A percentile compares a stretch with the other conserved stretches of the same genome.
phyloP scores from a whole-genome alignment of 2,329 filamentous ascomycete species.

The Ciborinia camelliae region DNA sequence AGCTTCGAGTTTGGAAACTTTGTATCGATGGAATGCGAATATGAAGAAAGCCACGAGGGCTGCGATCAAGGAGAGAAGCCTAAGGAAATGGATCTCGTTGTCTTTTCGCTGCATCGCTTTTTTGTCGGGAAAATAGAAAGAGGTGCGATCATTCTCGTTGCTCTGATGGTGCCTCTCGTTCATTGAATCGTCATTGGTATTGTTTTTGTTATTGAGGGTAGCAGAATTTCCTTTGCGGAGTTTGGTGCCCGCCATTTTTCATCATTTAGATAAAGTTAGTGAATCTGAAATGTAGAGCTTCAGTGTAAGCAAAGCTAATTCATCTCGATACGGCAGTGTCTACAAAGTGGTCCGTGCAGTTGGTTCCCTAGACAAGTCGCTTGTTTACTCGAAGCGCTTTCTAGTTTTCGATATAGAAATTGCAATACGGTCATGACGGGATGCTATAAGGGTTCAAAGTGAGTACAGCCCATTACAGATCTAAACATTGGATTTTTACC shows the following conservation, averaged over 20 bases:
- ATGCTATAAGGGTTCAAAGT: neutral
- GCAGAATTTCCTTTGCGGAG: neutral
- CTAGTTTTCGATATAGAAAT: neutral
- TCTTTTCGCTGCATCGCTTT: neutral
- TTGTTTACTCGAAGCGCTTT: neutral
- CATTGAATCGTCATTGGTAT: neutral
- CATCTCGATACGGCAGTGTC: neutral
- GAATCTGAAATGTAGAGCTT: neutral
- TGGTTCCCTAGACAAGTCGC: neutral
- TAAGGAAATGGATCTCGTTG: slow-evolving; percentile 2
- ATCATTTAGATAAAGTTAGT: neutral
- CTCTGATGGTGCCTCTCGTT: neutral
- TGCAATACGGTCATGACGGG: neutral
- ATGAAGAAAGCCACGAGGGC: neutral
- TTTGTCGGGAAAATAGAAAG: neutral
- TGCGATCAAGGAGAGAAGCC: neutral
- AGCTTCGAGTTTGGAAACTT: neutral
- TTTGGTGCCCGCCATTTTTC: neutral
- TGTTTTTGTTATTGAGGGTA: too few species aligned
- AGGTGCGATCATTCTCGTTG: neutral
- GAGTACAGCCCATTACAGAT: neutral
- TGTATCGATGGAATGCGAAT: neutral
- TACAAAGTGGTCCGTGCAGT: neutral
- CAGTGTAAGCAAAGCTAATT: neutral
- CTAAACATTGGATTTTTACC: neutral